Base-by-base conservation (phyloP, 192 early-diverging fungal genomes). In the Thamnidium elegans region DNA sequence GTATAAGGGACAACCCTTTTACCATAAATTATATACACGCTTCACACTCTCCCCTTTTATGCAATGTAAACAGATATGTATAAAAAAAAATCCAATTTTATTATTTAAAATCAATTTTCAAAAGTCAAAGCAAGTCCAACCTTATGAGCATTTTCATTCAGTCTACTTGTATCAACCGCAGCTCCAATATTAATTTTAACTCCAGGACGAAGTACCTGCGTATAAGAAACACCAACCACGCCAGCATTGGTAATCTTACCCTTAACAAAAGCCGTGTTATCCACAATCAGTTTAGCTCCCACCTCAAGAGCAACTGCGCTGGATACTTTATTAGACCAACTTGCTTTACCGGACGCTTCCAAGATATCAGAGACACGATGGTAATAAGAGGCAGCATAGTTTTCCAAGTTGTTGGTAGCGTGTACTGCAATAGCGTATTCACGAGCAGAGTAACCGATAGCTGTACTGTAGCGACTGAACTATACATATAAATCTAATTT, bases 81-180 rank as follows among this genome's bases (percentile, higher is more conserved):
- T 3, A 26, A 26, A 26, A 26, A 26, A 26, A 26, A 26, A 26
- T 26, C 26, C 26, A 1, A 26, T 39, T 39, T 39, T 39, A 39
- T 39, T 39, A 39, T 39, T 39, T 39, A 3, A 9, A 9, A 0
- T 90, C 92, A 99, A 69, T 87, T 89, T 81, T 96, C 97, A 63
- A 97, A 87, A 74, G 87, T 88, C 59, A 97, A 82, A 58, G 90
- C 84, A 59, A 95, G 79, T 68, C 97, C 97, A 77, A 99, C 83
- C 82, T 93, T 93, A 89, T 97, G 95, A 64, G 89, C 88, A 80
- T 96, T 91, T 80, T 98, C 93, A 78, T 90, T 81, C 42, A 98
- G 78, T 73, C 93, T 87, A 55, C 91, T 89, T 67, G 95, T 97
- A 76, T 99, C 96, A 75, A 99, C 90, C 68, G 86, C 78, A 81